Evolutionary conservation across 306 rosid species (phyloP), one percentile per base, ranked within the genome.

Genomic region (Purshia tridentata): DNA sequence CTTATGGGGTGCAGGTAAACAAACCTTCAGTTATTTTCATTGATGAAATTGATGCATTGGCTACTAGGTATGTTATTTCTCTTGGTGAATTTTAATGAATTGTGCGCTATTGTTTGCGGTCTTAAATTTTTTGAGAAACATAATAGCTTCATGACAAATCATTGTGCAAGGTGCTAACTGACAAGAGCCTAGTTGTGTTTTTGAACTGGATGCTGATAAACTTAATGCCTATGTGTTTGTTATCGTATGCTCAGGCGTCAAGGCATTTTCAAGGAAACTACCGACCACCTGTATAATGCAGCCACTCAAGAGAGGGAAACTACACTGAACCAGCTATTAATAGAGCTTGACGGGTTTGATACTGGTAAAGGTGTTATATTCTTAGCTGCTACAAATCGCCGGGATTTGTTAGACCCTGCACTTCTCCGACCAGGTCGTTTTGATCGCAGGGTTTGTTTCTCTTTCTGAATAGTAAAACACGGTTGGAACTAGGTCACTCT

Each of bases 251-350:
- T 83, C 84, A 94, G 99, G 91, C 99, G 99, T 72, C 97, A 94
- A 83, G 96, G 97, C 56, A 94, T 84, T 79, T 91, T 88, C 86
- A 94, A 94, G 84, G 97, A 91, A 73, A 67, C 89, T 45, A 23
- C 84, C 6, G 97, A 91, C 77, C 86, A 85, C 20, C 83, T 89
- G 60, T 90, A 94, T 81, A 94, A 94, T 61, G 99, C 99, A 40
- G 95, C 96, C 73, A 94, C 97, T 66, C 97, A 94, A 84, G 99
- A 94, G 89, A 89, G 99, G 85, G 99, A 94, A 86, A 94, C 99
- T 55, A 91, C 99, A 69, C 76, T 94, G 90, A 94, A 94, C 81
- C 99, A 94, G 81, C 90, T 94, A 75, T 79, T 91, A 79, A 94
- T 91, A 65, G 97, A 94, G 81, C 99, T 94, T 81, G 99, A 94